phyloP scores from a whole-genome alignment of 495 filamentous ascomycete genomes.

The Tuber calosporum region DNA sequence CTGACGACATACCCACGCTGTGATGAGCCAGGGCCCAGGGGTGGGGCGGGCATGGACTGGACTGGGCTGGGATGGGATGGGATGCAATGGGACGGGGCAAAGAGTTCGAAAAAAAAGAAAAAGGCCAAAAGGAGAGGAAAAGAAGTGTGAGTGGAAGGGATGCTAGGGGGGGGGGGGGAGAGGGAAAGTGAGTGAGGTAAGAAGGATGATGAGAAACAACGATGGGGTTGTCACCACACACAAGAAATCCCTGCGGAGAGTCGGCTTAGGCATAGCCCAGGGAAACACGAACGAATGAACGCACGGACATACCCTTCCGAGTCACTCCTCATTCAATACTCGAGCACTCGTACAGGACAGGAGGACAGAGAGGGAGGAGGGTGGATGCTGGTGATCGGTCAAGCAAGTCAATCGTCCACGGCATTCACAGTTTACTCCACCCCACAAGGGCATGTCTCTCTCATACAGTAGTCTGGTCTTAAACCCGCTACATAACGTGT shows the following conservation, averaged over 20 bases:
- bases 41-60: conserved; percentile 3
- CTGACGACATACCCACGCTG: conserved; percentile 34
- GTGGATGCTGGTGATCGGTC: neutral
- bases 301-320: neutral
- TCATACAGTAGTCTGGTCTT: neutral
- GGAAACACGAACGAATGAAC: neutral
- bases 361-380: neutral
- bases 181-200: conserved; percentile 11
- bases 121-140: neutral
- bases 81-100: neutral
- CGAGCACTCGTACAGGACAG: no score
- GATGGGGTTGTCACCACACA: conserved; percentile 2
- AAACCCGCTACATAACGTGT: neutral
- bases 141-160: conserved; percentile 13
- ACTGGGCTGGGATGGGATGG: neutral
- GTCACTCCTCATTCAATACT: neutral
- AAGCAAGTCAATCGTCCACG: neutral
- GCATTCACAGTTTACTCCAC: neutral
- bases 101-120: neutral
- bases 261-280: neutral
- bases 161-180: conserved; percentile 8
- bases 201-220: conserved; percentile 12
- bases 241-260: neutral
- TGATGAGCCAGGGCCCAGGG: conserved; percentile 5
- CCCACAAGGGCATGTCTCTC: neutral